Evolutionary conservation across 2,329 filamentous ascomycete species (phyloP).

Genomic region (Aspergillus sp.): DNA sequence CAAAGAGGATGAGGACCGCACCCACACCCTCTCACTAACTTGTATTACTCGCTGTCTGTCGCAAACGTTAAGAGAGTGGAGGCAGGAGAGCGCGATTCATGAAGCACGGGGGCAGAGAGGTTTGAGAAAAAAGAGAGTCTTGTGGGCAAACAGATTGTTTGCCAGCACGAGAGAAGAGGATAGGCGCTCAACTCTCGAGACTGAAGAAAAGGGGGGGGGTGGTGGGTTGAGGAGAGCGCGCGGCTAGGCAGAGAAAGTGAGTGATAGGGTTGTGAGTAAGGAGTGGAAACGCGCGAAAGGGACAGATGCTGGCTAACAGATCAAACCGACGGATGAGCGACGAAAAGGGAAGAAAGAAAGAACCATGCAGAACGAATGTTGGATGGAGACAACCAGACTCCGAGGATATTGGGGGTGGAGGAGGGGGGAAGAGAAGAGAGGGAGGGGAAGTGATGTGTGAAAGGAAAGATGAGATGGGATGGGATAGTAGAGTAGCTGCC

Average conservation of each 20-base stretch:
- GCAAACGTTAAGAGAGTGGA: neutral
- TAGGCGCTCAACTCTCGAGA: neutral
- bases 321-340: neutral
- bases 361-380: conserved; percentile 5
- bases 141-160: neutral
- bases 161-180: neutral
- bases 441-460: neutral
- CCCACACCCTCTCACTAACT: neutral
- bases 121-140: neutral
- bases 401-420: neutral
- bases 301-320: neutral
- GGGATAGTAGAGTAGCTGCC: too few species aligned
- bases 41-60: conserved; percentile 1
- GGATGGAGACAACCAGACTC: conserved; percentile 4
- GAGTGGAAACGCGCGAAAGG: neutral
- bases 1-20: neutral
- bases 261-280: neutral
- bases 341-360: conserved; percentile 4
- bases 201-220: neutral
- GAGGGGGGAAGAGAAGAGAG: neutral
- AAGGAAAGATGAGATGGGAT: neutral
- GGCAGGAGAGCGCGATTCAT: neutral
- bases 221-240: neutral
- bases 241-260: neutral
- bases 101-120: neutral